A percentile compares a stretch with the other conserved stretches of the same genome.
Conservation (phyloP, 768 basidiomycete species). For the Cystoderma amianthinum region DNA sequence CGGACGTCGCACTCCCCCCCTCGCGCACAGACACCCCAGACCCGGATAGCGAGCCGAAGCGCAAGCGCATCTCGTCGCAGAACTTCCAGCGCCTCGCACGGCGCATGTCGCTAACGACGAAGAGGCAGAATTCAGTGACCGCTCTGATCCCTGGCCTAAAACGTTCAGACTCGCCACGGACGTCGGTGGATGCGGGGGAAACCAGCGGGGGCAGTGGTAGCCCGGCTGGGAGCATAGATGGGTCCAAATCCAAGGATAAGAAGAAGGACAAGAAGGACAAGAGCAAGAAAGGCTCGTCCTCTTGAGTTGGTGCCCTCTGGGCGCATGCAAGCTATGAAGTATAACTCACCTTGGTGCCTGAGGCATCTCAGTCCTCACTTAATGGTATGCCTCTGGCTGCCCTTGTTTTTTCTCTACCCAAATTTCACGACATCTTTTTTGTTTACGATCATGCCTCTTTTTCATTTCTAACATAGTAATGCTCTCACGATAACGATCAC, state of each 20-base stretch:
- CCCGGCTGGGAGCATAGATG: constrained; percentile 46
- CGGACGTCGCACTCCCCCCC: constrained; percentile 48
- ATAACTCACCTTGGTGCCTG: no score
- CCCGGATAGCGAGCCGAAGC: constrained; percentile 65
- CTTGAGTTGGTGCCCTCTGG: constrained; percentile 13
- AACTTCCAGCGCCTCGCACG: constrained; percentile 80
- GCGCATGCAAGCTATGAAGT: no score
- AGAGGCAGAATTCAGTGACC: constrained; percentile 46
- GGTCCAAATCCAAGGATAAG: constrained; percentile 47
- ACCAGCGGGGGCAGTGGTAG: constrained; percentile 44
- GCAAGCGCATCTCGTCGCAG: constrained; percentile 77
- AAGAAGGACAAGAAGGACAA: constrained; percentile 60
- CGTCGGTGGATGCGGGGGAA: constrained; percentile 43
- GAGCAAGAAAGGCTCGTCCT: constrained; percentile 38
- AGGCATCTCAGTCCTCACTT: no score
- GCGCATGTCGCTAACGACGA: constrained; percentile 59
- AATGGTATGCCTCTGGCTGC: constrained; percentile 8
- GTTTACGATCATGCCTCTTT: constrained; percentile 5
- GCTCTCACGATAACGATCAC: background rate
- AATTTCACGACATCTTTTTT: constrained; percentile 14
- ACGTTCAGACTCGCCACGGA: constrained; percentile 37
- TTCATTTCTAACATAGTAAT: background rate
- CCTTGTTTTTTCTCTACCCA: constrained; percentile 14
- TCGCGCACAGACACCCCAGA: constrained; percentile 73
- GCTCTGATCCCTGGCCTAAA: constrained; percentile 51